Evolutionary conservation across 306 rosid species (phyloP).

Genomic region (Parietaria judaica): DNA sequence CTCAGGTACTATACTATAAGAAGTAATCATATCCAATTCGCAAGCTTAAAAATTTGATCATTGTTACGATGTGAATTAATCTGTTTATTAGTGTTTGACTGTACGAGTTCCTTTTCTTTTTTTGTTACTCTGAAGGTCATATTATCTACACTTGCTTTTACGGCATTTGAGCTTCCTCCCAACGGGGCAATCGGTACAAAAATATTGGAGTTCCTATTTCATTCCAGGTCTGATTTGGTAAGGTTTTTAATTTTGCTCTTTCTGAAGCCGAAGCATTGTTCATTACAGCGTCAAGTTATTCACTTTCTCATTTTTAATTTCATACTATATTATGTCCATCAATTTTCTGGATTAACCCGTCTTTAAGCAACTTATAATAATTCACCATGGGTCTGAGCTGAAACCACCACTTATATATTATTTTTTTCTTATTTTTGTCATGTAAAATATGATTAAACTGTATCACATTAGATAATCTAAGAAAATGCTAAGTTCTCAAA

Average conservation of each 20-base stretch:
- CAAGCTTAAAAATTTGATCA: neutral
- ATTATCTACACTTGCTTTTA: conserved; percentile 88
- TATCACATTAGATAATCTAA: neutral
- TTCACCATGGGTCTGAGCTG: neutral
- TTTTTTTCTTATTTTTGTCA: neutral
- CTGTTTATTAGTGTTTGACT: neutral
- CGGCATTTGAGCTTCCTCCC: conserved; percentile 98
- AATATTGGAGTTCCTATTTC: conserved; percentile 79
- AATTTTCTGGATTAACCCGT: neutral
- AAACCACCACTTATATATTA: neutral
- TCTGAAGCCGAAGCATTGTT: conserved; percentile 3
- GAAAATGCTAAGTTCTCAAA: conserved; percentile 1
- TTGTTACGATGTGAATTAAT: too few species aligned
- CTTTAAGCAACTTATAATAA: neutral
- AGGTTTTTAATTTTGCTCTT: conserved; percentile 17
- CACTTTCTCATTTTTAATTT: neutral
- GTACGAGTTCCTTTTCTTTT: conserved; percentile 3
- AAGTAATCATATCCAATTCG: neutral
- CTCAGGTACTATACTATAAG: conserved; percentile 63
- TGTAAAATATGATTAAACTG: too few species aligned
- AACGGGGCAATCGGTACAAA: conserved; percentile 92
- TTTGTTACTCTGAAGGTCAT: conserved; percentile 54
- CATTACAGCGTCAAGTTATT: neutral
- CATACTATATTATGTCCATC: neutral
- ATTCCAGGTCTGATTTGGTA: conserved; percentile 95